Percentiles rank a stretch among this genome's conserved stretches.
Conservation (phyloP, 176 grass and related monocot genomes). For the Eremochloa ophiuroides region DNA sequence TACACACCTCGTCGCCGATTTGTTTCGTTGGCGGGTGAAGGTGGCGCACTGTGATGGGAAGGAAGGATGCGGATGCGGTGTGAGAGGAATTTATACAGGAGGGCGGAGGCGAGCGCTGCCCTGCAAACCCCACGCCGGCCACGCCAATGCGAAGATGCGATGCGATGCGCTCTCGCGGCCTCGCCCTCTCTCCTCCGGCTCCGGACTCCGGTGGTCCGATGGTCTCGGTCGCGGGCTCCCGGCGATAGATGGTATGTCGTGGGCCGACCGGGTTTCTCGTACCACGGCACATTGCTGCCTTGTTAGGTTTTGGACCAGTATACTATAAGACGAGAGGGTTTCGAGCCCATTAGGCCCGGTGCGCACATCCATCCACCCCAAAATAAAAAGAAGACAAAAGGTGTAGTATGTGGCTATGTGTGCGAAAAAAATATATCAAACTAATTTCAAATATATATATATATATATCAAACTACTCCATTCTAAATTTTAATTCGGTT, state of each 20-base stretch:
- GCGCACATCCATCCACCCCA: not conserved
- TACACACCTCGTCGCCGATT: slow-evolving; percentile 19
- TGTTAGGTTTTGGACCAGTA: not conserved
- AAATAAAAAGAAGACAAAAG: not conserved
- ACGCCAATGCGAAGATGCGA: slow-evolving; percentile 23
- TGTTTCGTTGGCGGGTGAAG: not conserved
- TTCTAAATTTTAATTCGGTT: too few species aligned
- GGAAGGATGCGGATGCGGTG: not conserved
- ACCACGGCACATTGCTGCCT: not conserved
- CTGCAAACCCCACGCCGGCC: slow-evolving; percentile 19
- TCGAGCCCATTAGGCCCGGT: not conserved
- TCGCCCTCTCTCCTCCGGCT: not conserved
- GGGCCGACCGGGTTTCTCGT: too few species aligned
- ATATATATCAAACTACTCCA: too few species aligned
- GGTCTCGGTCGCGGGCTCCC: not conserved
- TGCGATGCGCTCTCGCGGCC: not conserved
- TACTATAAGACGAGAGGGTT: not conserved
- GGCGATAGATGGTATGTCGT: not conserved
- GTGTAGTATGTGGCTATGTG: too few species aligned
- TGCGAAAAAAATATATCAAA: too few species aligned
- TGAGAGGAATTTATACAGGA: slow-evolving; percentile 21
- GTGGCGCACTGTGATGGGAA: slow-evolving; percentile 22
- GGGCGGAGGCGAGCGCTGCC: not conserved
- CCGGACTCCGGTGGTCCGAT: not conserved
- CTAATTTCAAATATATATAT: too few species aligned